These are phyloP conservation scores for Cyanidioschyzon merolae DNA, from an alignment of 23 red algal genomes.

Conservation along the genomic window DNA sequence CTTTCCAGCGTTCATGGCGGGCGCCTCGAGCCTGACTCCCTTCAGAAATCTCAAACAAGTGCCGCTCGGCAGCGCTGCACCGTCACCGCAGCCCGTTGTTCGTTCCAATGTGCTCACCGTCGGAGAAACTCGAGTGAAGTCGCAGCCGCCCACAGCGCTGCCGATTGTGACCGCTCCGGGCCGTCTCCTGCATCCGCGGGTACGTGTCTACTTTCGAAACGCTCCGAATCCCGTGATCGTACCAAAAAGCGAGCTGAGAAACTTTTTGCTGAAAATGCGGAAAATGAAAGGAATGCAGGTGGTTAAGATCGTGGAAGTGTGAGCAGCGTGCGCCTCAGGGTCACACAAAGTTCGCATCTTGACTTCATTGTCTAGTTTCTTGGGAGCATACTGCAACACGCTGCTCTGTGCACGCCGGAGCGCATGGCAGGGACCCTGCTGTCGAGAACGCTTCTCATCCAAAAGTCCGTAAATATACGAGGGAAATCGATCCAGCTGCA, in stretches of 20 bases:
- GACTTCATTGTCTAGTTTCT: too few relatives aligned
- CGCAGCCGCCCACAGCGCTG: background rate
- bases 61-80: background rate
- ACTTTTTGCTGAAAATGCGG: constrained; percentile 11
- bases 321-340: background rate
- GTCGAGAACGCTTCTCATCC: too few relatives aligned
- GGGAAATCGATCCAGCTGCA: too few relatives aligned
- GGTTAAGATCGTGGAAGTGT: background rate
- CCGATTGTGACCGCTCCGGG: constrained; percentile 5
- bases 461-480: too few relatives aligned
- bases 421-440: too few relatives aligned
- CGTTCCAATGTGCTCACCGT: constrained; percentile 10
- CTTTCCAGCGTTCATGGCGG: background rate
- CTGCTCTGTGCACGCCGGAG: too few relatives aligned
- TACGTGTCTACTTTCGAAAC: background rate
- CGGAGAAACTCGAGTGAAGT: background rate
- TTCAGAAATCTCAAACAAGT: background rate
- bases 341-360: too few relatives aligned
- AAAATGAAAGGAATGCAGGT: constrained; percentile 16
- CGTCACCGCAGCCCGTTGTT: background rate
- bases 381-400: too few relatives aligned
- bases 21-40: background rate
- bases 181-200: constrained; percentile 8
- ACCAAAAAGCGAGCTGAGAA: background rate
- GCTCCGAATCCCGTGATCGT: constrained; percentile 6